Conservation (phyloP, 2,329 filamentous ascomycete genomes). For the Erysiphe pulchra region DNA sequence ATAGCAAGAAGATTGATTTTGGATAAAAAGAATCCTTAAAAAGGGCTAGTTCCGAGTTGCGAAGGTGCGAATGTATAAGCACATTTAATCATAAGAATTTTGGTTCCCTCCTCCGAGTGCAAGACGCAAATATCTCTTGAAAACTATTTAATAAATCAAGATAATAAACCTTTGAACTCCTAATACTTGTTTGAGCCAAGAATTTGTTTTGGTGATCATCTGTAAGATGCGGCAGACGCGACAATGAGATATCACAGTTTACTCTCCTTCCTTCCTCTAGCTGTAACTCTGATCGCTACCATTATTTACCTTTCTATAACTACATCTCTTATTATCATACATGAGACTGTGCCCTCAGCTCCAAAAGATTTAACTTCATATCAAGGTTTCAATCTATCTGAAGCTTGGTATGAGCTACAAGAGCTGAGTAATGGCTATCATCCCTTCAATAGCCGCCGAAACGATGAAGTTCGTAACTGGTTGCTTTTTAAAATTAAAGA, state of each 20-base stretch:
- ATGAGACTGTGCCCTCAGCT: slow-evolving; percentile 47
- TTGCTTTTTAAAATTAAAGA: slow-evolving; percentile 42
- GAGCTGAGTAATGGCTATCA: slow-evolving; percentile 51
- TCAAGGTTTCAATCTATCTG: slow-evolving; percentile 49
- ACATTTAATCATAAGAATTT: too few species aligned
- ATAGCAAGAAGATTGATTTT: too few species aligned
- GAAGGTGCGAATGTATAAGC: too few species aligned
- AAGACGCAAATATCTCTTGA: too few species aligned
- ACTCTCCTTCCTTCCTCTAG: slow-evolving; percentile 53
- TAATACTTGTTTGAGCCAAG: too few species aligned
- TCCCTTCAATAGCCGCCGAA: slow-evolving; percentile 67
- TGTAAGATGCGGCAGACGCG: not conserved
- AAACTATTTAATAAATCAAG: too few species aligned
- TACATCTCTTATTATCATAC: slow-evolving; percentile 44
- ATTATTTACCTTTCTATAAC: slow-evolving; percentile 54
- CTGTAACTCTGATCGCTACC: slow-evolving; percentile 59
- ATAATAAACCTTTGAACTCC: too few species aligned
- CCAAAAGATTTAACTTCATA: slow-evolving; percentile 27
- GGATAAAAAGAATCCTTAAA: too few species aligned
- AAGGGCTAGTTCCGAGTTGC: too few species aligned
- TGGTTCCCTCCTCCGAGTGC: too few species aligned
- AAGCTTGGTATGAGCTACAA: slow-evolving; percentile 70
- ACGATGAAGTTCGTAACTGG: slow-evolving; percentile 58
- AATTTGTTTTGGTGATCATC: not conserved
- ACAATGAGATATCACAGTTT: slow-evolving; percentile 20